These are phyloP conservation scores for Stellera chamaejasme DNA, from an alignment of 345 rosid genomes.

Conservation along the genomic window DNA sequence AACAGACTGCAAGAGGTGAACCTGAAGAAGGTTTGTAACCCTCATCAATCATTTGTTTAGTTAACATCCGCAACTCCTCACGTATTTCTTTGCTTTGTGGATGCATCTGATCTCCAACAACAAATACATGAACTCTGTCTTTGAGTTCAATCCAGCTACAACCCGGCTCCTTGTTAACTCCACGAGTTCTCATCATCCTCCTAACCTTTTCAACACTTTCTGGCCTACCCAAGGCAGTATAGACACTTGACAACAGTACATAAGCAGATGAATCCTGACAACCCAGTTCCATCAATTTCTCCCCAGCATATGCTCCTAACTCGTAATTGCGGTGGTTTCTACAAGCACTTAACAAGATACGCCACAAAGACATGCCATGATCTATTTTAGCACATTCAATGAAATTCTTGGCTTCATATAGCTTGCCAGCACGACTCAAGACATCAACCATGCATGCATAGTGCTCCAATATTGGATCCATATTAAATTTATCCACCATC, in stretches of 20 bases:
- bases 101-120: conserved; percentile 54
- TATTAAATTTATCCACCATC: conserved; percentile 42
- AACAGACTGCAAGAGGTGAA: conserved; percentile 11
- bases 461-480: conserved; percentile 58
- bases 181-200: conserved; percentile 43
- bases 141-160: conserved; percentile 67
- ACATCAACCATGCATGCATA: conserved; percentile 80
- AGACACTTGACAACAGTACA: conserved; percentile 46
- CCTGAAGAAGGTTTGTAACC: conserved; percentile 20
- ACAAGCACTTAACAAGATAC: conserved; percentile 59
- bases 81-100: conserved; percentile 35
- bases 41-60: conserved; percentile 55
- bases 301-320: conserved; percentile 67
- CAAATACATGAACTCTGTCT: conserved; percentile 43
- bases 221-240: conserved; percentile 39
- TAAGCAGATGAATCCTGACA: conserved; percentile 66
- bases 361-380: conserved; percentile 62
- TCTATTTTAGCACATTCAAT: conserved; percentile 58
- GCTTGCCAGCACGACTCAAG: conserved; percentile 65
- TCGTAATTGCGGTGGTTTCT: conserved; percentile 48
- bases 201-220: conserved; percentile 50
- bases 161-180: conserved; percentile 63
- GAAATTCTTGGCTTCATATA: conserved; percentile 57
- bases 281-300: conserved; percentile 61
- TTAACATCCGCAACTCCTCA: conserved; percentile 27